These are phyloP conservation scores for Blastobotrys persicus DNA, from an alignment of 1,139 yeast species.

Conservation along the genomic window DNA sequence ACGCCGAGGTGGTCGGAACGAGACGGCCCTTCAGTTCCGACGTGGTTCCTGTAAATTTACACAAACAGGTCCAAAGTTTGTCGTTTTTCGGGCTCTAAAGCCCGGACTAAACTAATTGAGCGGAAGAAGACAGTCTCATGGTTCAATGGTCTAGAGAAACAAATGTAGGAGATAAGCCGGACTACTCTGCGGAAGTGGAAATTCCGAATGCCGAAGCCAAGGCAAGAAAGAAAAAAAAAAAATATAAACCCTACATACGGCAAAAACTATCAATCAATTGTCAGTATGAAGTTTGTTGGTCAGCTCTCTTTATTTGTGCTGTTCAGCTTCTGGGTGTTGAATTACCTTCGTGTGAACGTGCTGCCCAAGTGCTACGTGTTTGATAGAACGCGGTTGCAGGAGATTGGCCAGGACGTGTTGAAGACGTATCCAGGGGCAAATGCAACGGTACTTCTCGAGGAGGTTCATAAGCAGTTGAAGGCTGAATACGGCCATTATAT, in stretches of 20 bases:
- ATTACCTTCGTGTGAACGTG: conserved; percentile 24
- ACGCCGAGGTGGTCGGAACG: too few species aligned
- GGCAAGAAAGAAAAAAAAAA: background rate
- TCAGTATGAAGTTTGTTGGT: conserved; percentile 13
- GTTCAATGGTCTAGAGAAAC: too few species aligned
- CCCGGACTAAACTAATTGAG: too few species aligned
- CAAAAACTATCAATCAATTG: too few species aligned
- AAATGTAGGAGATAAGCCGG: background rate
- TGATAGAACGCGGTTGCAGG: conserved; percentile 48
- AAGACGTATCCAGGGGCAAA: conserved; percentile 55
- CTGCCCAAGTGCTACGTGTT: conserved; percentile 65
- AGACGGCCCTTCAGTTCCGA: too few species aligned
- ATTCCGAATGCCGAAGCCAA: background rate
- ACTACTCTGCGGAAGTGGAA: background rate
- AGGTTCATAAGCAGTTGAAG: conserved; percentile 58
- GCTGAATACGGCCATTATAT: conserved; percentile 65
- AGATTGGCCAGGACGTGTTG: conserved; percentile 48
- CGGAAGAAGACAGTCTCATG: too few species aligned
- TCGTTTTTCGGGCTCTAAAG: too few species aligned
- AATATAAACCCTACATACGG: too few species aligned
- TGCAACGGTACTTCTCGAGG: conserved; percentile 58
- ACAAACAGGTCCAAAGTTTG: too few species aligned
- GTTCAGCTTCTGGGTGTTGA: conserved; percentile 18
- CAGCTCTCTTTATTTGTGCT: conserved; percentile 15
- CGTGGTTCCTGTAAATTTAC: too few species aligned